Percentiles rank a stretch among this genome's conserved stretches.
Conservation (phyloP, 176 grass and related monocot genomes). For the Triticum turgidum region DNA sequence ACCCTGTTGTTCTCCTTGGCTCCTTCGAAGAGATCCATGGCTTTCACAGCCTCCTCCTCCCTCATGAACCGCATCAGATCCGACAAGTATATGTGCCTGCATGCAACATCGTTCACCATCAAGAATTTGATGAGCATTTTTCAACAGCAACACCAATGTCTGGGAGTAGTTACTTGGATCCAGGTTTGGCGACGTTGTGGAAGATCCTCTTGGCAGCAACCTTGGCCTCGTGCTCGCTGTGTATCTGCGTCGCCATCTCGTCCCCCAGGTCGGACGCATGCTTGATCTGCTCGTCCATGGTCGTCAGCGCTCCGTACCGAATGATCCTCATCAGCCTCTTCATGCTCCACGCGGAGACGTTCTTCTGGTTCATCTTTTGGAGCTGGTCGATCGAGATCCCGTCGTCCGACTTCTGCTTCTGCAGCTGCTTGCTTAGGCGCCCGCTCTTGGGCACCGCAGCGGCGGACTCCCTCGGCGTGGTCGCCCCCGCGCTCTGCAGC, state of each 20-base stretch:
- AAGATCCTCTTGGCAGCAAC: constrained; percentile 88
- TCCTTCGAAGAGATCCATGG: constrained; percentile 87
- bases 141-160: no score
- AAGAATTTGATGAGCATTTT: not conserved
- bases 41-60: constrained; percentile 68
- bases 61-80: constrained; percentile 89
- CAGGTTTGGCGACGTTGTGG: constrained; percentile 68
- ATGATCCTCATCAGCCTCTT: constrained; percentile 93
- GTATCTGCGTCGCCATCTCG: constrained; percentile 66
- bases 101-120: constrained; percentile 18
- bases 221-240: constrained; percentile 89
- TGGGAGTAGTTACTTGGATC: constrained; percentile 54
- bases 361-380: constrained; percentile 83
- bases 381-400: constrained; percentile 85
- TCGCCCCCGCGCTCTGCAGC: constrained; percentile 65
- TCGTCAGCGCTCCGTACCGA: constrained; percentile 66
- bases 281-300: constrained; percentile 74
- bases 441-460: constrained; percentile 37
- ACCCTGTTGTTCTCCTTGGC: constrained; percentile 68
- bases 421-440: constrained; percentile 51
- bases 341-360: constrained; percentile 97
- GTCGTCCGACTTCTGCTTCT: constrained; percentile 61
- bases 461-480: constrained; percentile 36
- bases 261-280: constrained; percentile 43
- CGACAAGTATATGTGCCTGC: constrained; percentile 81